Evolutionary conservation across 2,329 filamentous ascomycete species (phyloP).

Genomic region (Verticillium klebahnii): DNA sequence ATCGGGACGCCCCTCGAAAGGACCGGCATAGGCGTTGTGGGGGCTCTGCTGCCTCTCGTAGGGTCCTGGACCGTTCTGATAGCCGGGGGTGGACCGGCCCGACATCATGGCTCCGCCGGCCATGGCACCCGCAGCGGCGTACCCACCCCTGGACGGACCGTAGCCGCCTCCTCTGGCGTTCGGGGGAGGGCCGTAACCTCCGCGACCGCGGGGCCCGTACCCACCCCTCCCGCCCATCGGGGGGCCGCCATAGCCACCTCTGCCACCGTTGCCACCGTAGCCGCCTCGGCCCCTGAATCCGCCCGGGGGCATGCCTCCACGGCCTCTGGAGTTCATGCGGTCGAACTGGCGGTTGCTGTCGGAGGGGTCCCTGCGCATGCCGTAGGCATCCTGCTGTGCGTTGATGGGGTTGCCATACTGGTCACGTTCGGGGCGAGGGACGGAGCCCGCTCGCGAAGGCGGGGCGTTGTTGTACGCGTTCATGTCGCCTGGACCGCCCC

Average conservation of each 20-base stretch:
- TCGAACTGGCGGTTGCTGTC: constrained; percentile 22
- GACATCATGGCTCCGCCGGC: constrained; percentile 22
- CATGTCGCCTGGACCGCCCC: constrained; percentile 27
- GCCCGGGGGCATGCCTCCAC: constrained; percentile 36
- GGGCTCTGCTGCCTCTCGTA: constrained; percentile 34
- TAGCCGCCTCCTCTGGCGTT: constrained; percentile 22
- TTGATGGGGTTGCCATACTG: constrained; percentile 59
- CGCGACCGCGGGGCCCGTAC: constrained; percentile 42
- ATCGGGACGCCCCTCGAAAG: constrained; percentile 29
- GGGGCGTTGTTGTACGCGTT: constrained; percentile 20
- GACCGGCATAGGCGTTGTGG: constrained; percentile 29
- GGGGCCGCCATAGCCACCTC: constrained; percentile 37
- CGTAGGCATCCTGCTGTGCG: constrained; percentile 39
- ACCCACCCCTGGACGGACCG: constrained; percentile 9
- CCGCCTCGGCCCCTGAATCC: constrained; percentile 40
- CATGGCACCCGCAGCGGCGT: constrained; percentile 18
- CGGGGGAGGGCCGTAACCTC: constrained; percentile 36
- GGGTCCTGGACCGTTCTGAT: constrained; percentile 14
- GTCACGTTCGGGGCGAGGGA: constrained; percentile 38
- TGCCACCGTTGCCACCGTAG: constrained; percentile 32
- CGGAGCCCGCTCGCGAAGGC: constrained; percentile 34
- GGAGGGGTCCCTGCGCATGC: constrained; percentile 40
- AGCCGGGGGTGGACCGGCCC: constrained; percentile 16
- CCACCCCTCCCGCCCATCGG: constrained; percentile 33
- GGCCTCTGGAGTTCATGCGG: constrained; percentile 47